These are phyloP conservation scores for Periconia macrospinosa DNA, from an alignment of 2,329 filamentous ascomycete genomes.

Conservation along the genomic window DNA sequence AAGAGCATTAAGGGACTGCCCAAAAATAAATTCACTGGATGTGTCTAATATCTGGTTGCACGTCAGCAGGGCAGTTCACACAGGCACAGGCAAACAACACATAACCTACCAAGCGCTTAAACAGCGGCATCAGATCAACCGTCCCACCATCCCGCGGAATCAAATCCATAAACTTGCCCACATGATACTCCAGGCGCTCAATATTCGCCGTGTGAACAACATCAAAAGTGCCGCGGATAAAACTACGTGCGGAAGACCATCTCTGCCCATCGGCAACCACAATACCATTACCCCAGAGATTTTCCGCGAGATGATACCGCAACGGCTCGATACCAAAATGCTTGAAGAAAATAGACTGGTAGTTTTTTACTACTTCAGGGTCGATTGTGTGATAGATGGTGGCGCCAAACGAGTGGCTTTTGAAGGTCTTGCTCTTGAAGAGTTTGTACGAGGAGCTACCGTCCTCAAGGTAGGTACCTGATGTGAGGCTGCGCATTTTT, in stretches of 20 bases:
- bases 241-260: neutral
- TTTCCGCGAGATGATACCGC: slow-evolving; percentile 7
- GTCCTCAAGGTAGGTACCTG: slow-evolving; percentile 4
- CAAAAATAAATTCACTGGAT: slow-evolving; percentile 14
- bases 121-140: slow-evolving; percentile 9
- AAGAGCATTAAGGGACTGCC: slow-evolving; percentile 7
- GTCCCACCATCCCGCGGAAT: slow-evolving; percentile 10
- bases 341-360: slow-evolving; percentile 6
- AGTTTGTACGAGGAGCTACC: neutral
- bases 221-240: slow-evolving; percentile 10
- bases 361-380: slow-evolving; percentile 8
- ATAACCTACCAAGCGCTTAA: slow-evolving; percentile 9
- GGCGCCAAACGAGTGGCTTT: slow-evolving; percentile 5
- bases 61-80: neutral
- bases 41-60: slow-evolving; percentile 7
- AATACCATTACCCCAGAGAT: slow-evolving; percentile 7
- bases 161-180: slow-evolving; percentile 7
- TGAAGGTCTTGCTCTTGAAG: slow-evolving; percentile 8
- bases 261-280: too few species aligned
- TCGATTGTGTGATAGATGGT: slow-evolving; percentile 7
- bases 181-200: slow-evolving; percentile 6
- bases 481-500: too few species aligned
- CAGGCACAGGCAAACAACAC: neutral
- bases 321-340: slow-evolving; percentile 8
- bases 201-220: slow-evolving; percentile 10